Percentiles rank a stretch among this genome's conserved stretches.
Conservation (phyloP, 805 yeast species). For the Maudiozyma turicensis region DNA sequence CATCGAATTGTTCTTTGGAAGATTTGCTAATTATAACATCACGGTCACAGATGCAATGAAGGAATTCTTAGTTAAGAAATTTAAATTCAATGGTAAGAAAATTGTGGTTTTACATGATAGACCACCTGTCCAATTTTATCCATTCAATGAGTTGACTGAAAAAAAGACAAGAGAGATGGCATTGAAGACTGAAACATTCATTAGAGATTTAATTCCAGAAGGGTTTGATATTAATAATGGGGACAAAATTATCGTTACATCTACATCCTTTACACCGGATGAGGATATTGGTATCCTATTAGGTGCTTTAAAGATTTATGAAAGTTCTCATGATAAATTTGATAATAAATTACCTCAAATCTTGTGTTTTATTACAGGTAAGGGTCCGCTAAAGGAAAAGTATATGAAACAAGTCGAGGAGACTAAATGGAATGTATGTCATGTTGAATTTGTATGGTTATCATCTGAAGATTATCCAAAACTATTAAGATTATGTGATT, state of each 20-base stretch:
- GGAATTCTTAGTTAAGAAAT: conserved; percentile 43
- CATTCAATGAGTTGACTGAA: conserved; percentile 30
- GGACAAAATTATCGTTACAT: conserved; percentile 65
- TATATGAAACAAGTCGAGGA: conserved; percentile 39
- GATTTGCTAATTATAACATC: conserved; percentile 58
- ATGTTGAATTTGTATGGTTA: conserved; percentile 66
- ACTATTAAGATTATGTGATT: conserved; percentile 65
- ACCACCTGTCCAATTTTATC: conserved; percentile 62
- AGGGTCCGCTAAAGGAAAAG: conserved; percentile 68
- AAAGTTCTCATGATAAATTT: conserved; percentile 24
- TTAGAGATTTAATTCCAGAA: conserved; percentile 28
- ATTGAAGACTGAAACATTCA: conserved; percentile 20
- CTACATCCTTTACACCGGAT: conserved; percentile 94
- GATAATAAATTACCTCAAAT: conserved; percentile 37
- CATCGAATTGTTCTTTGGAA: conserved; percentile 58
- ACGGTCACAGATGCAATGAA: conserved; percentile 77
- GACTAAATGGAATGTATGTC: conserved; percentile 39
- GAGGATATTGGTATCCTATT: conserved; percentile 72
- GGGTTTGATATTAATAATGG: conserved; percentile 28
- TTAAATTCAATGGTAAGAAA: conserved; percentile 40
- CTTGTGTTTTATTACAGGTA: conserved; percentile 83
- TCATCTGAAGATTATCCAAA: conserved; percentile 68
- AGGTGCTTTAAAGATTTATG: conserved; percentile 57
- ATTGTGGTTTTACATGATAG: conserved; percentile 73
- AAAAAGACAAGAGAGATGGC: conserved; percentile 8